Percentiles rank a stretch among this genome's conserved stretches.
These are phyloP conservation scores for Apiotrichum sp. DNA, from an alignment of 1,284 basidiomycete species.

Conservation along the genomic window DNA sequence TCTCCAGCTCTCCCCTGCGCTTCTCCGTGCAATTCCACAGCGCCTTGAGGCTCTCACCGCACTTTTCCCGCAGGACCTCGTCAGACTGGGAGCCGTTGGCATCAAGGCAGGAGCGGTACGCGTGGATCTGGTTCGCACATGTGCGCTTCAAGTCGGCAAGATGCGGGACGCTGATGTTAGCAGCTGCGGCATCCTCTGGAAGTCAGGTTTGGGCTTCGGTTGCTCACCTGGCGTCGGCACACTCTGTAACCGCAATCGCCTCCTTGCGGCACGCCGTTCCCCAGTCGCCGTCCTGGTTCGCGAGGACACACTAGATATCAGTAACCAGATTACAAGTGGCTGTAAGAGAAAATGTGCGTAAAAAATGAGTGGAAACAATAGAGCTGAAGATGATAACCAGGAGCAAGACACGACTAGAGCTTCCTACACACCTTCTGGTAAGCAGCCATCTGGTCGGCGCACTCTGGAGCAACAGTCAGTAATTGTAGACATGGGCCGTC, in stretches of 20 bases:
- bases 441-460: slow-evolving; percentile 41
- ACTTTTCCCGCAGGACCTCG: slow-evolving; percentile 28
- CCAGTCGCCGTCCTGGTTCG: slow-evolving; percentile 42
- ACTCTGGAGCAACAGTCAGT: slow-evolving; percentile 28
- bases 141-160: slow-evolving; percentile 36
- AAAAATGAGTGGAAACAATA: no score
- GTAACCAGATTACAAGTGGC: background rate
- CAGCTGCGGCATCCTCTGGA: background rate
- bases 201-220: background rate
- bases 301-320: slow-evolving; percentile 33
- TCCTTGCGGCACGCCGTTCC: slow-evolving; percentile 33
- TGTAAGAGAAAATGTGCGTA: background rate
- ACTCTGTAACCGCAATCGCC: slow-evolving; percentile 34
- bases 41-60: slow-evolving; percentile 30
- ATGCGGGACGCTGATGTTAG: slow-evolving; percentile 34
- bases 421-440: slow-evolving; percentile 37
- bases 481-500: no score
- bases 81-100: slow-evolving; percentile 26
- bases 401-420: background rate
- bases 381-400: no score
- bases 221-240: slow-evolving; percentile 42
- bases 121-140: slow-evolving; percentile 31
- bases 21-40: slow-evolving; percentile 43
- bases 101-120: slow-evolving; percentile 39
- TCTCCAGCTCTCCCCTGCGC: slow-evolving; percentile 3